Base-by-base conservation (phyloP, 176 grass and related monocot genomes). In the Panicum miliaceum region DNA sequence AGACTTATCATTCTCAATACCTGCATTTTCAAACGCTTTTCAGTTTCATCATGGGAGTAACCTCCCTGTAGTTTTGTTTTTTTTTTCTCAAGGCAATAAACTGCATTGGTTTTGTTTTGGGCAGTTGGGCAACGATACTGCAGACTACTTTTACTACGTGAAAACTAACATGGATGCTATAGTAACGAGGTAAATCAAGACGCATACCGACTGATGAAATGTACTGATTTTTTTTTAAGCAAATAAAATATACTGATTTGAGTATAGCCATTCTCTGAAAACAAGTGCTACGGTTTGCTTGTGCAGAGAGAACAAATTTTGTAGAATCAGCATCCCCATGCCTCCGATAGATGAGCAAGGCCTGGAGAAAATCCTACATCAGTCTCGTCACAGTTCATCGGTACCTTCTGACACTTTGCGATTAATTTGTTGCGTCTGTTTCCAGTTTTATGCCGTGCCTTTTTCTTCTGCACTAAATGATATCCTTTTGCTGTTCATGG, bases 81-180 rank as follows among this genome's bases (percentile, higher is more conserved):
- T 68, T 42, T n/a, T 32, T 13, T 68, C 5, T 42, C 1, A 41
- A 68, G 11, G 37, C 66, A 42, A 41, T 59, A 32, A 67, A 58
- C 13, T 46, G 52, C 2, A 50, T 50, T 64, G 25, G 35, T 37
- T n/a, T 64, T 18, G n/a, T 59, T 8, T 19, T 42, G 26, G 16
- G 22, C 79, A 87, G 86, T 18, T 76, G 52, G n/a, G 10, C 10
- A 12, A 38, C 3, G 4, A 61, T 20, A 29, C 27, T 70, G 7
- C n/a, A 9, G 40, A 61, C 51, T 82, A 77, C 29, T 82, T 87
- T n/a, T 35, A 87, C 32, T 60, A 69, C 11, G 63, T 82, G 71
- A 87, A 69, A 58, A 77, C 13, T 54, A 87, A 69, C 16, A 23
- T 87, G 6, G 79, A 82, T 48, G 85, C 62, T 29, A 20, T 87